A percentile compares a stretch with the other conserved stretches of the same genome.
These are phyloP conservation scores for Hyaloscypha finlandica DNA, from an alignment of 495 filamentous ascomycete species.

Conservation along the genomic window DNA sequence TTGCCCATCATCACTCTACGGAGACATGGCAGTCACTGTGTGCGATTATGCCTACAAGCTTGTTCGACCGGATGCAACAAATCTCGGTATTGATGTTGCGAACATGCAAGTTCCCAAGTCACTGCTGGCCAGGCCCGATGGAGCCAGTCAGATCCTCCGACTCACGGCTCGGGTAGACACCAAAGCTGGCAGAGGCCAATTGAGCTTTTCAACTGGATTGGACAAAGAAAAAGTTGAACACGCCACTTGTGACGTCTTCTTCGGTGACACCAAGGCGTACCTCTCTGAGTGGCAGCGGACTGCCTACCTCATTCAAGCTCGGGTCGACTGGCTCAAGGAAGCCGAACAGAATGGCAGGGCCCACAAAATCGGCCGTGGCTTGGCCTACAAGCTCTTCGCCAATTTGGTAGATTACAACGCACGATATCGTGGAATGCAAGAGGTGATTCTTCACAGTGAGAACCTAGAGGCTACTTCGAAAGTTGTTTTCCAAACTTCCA, in stretches of 20 bases:
- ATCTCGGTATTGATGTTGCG: conserved; percentile 60
- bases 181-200: conserved; percentile 1
- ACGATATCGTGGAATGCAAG: conserved; percentile 71
- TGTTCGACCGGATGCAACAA: conserved; percentile 52
- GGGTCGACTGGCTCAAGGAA: conserved; percentile 54
- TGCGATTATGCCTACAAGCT: conserved; percentile 67
- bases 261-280: conserved; percentile 47
- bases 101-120: conserved; percentile 71
- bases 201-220: conserved; percentile 23
- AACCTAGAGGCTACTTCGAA: conserved; percentile 71
- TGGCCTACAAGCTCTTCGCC: conserved; percentile 77
- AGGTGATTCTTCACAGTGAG: conserved; percentile 73
- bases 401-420: conserved; percentile 69
- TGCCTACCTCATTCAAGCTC: conserved; percentile 55
- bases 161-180: conserved; percentile 22
- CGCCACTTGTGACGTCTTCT: conserved; percentile 53
- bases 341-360: conserved; percentile 53
- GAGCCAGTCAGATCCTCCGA: conserved; percentile 31
- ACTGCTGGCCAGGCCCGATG: conserved; percentile 60
- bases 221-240: conserved; percentile 45
- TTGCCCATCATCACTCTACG: conserved; percentile 62
- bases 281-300: conserved; percentile 55
- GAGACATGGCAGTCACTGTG: conserved; percentile 76
- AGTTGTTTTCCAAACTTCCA: conserved; percentile 63
- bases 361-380: conserved; percentile 46